phyloP scores from a whole-genome alignment of 192 early-diverging fungal species.

The Backusella australiensis region DNA sequence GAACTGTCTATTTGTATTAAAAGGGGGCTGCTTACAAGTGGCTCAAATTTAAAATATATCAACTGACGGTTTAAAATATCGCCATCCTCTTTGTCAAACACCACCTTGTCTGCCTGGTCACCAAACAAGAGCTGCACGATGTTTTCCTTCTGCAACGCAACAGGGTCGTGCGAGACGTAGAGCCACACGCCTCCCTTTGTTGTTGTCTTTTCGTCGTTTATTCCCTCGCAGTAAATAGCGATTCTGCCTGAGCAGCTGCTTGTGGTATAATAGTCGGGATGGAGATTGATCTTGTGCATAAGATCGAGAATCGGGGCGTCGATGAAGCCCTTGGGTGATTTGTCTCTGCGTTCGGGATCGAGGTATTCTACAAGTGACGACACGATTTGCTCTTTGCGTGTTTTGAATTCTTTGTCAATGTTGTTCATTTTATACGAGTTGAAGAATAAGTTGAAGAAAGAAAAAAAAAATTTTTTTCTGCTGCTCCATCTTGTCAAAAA shows the following conservation, averaged over 20 bases:
- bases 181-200: slow-evolving; percentile 49
- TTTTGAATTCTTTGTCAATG: slow-evolving; percentile 6
- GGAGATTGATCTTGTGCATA: slow-evolving; percentile 47
- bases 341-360: slow-evolving; percentile 42
- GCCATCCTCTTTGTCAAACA: background rate
- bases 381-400: slow-evolving; percentile 20
- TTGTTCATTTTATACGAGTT: background rate
- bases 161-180: slow-evolving; percentile 47
- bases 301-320: slow-evolving; percentile 49
- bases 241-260: slow-evolving; percentile 54
- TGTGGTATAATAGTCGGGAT: slow-evolving; percentile 53
- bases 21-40: slow-evolving; percentile 37
- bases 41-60: slow-evolving; percentile 55
- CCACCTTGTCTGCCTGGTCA: slow-evolving; percentile 13
- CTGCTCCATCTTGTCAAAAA: no score
- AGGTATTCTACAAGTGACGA: slow-evolving; percentile 35
- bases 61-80: slow-evolving; percentile 25
- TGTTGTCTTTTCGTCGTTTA: slow-evolving; percentile 33
- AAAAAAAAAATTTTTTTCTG: no score
- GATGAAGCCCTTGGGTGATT: slow-evolving; percentile 53
- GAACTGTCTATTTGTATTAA: background rate
- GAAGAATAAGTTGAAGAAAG: no score
- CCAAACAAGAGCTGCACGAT: slow-evolving; percentile 39
- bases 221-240: slow-evolving; percentile 47
- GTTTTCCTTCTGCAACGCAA: slow-evolving; percentile 23